Evolutionary conservation across 768 basidiomycete species (phyloP).

Genomic region (Podaxis rugospora): DNA sequence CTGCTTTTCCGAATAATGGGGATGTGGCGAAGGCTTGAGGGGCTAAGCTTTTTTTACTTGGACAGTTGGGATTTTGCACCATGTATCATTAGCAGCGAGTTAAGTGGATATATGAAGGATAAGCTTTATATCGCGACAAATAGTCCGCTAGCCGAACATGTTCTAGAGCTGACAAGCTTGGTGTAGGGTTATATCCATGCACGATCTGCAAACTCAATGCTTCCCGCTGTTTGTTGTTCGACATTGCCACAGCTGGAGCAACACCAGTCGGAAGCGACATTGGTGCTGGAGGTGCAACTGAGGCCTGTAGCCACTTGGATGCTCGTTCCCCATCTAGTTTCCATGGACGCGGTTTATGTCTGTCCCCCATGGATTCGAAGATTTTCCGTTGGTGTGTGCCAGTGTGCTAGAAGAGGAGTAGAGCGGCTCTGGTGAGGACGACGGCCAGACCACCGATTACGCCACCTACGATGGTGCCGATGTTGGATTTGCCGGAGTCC

Average conservation of each 20-base stretch:
- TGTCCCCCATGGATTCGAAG: neutral
- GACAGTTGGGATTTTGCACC: too few relatives aligned
- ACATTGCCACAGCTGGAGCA: neutral
- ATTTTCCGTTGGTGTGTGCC: neutral
- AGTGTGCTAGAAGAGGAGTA: conserved; percentile 1
- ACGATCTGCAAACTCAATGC: neutral
- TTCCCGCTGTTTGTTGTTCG: neutral
- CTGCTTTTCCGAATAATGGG: neutral
- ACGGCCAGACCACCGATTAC: conserved; percentile 10
- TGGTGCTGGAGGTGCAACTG: neutral
- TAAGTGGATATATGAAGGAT: too few relatives aligned
- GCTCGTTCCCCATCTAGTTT: neutral
- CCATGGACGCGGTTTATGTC: neutral
- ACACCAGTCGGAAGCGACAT: neutral
- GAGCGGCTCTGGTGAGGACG: neutral
- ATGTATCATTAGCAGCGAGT: too few relatives aligned
- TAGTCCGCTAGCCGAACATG: too few relatives aligned
- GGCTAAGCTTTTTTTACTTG: too few relatives aligned
- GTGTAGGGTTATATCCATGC: neutral
- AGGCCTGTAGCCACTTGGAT: neutral
- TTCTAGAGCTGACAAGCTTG: neutral
- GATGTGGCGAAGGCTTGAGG: neutral
- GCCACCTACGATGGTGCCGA: conserved; percentile 13
- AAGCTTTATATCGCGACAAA: too few relatives aligned
- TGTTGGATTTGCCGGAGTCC: neutral